phyloP scores from a whole-genome alignment of 2,329 filamentous ascomycete species.

The Chaetomiaceae sp. region DNA sequence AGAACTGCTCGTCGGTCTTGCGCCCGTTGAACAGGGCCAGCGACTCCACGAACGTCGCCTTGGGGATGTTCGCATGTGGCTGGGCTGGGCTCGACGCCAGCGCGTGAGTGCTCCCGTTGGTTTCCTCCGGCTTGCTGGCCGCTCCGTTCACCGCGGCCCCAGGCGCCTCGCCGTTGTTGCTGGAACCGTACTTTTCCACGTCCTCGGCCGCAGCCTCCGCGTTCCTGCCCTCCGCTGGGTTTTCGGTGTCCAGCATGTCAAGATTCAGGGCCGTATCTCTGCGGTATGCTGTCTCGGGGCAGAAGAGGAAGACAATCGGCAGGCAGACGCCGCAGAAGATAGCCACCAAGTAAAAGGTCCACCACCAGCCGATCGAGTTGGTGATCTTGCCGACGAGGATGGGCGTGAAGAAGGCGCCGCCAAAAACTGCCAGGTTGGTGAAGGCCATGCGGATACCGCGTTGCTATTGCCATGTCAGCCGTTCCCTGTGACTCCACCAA shows the following conservation, averaged over 20 bases:
- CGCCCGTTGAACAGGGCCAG: constrained; percentile 73
- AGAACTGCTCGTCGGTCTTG: constrained; percentile 73
- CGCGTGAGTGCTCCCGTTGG: constrained; percentile 11
- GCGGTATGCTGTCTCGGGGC: constrained; percentile 78
- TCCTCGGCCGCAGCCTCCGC: not conserved
- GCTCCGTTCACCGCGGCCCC: not conserved
- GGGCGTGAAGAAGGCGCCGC: constrained; percentile 64
- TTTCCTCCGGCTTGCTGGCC: not conserved
- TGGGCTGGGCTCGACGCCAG: not conserved
- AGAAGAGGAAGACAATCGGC: constrained; percentile 69
- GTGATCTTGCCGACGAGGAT: constrained; percentile 90
- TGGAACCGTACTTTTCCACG: constrained; percentile 7
- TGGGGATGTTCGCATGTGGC: constrained; percentile 35
- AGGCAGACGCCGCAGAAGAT: constrained; percentile 74
- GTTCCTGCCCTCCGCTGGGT: not conserved
- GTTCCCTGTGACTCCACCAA: not conserved
- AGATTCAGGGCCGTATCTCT: constrained; percentile 65
- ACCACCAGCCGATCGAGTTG: constrained; percentile 69
- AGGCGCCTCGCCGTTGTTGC: not conserved
- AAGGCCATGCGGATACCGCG: constrained; percentile 85
- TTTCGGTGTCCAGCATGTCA: constrained; percentile 50
- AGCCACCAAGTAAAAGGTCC: constrained; percentile 83
- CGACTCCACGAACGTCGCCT: constrained; percentile 56
- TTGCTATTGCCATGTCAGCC: constrained; percentile 43
- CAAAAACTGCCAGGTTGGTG: constrained; percentile 54